Evolutionary conservation across 176 grass and related monocot genomes (phyloP).

Genomic region (Oryza australiensis): DNA sequence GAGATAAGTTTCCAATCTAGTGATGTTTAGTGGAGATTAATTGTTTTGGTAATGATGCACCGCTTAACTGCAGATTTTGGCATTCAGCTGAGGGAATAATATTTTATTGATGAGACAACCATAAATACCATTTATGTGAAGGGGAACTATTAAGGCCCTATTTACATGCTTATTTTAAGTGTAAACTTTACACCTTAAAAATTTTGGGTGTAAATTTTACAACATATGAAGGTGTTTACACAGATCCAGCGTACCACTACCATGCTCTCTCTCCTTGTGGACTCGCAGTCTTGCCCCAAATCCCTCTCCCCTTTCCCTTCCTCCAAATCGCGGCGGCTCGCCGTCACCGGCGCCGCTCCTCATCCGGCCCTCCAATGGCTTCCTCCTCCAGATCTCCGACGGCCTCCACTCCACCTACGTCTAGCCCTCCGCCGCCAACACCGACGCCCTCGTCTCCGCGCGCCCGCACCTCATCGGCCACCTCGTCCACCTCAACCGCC

Average conservation of each 20-base stretch:
- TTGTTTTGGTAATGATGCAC: background rate
- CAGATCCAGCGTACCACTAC: too few species aligned
- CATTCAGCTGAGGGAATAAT: background rate
- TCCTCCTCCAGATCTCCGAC: slow-evolving; percentile 87
- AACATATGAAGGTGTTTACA: too few species aligned
- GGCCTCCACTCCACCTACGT: slow-evolving; percentile 73
- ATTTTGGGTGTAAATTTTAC: too few species aligned
- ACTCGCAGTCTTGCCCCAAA: too few species aligned
- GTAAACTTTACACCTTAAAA: too few species aligned
- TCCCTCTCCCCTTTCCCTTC: background rate
- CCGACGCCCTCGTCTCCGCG: slow-evolving; percentile 63
- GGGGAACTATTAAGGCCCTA: too few species aligned
- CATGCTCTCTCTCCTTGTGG: too few species aligned
- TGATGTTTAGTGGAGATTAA: background rate
- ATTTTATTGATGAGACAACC: too few species aligned
- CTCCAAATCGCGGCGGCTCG: background rate
- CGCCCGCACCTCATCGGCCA: slow-evolving; percentile 74
- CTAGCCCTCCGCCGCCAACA: slow-evolving; percentile 49
- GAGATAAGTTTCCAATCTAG: background rate
- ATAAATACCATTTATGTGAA: too few species aligned
- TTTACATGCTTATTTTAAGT: too few species aligned
- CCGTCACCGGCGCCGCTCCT: background rate
- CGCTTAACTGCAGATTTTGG: background rate
- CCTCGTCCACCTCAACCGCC: slow-evolving; percentile 80
- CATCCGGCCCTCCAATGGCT: slow-evolving; percentile 57